A percentile compares a stretch with the other conserved stretches of the same genome.
phyloP scores from a whole-genome alignment of 1,284 basidiomycete species.

The Inonotus hispidus region DNA sequence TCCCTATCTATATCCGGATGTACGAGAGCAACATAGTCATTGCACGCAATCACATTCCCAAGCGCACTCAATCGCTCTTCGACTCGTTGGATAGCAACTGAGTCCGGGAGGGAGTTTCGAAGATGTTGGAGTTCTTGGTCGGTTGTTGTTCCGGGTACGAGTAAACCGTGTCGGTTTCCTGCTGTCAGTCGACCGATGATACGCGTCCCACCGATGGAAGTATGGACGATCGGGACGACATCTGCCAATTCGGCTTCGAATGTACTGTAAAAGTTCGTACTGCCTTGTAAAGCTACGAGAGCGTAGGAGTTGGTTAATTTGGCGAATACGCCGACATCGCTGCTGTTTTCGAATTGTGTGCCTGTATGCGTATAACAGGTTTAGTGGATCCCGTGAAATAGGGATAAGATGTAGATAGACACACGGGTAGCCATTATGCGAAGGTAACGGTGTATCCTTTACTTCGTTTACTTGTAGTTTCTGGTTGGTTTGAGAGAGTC shows the following conservation, averaged over 20 bases:
- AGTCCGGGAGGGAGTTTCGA: conserved; percentile 91
- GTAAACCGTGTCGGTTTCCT: conserved; percentile 92
- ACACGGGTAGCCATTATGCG: conserved; percentile 61
- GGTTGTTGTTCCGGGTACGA: conserved; percentile 93
- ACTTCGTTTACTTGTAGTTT: not conserved
- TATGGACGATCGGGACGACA: conserved; percentile 95
- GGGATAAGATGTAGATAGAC: conserved; percentile 24
- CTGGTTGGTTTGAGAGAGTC: not conserved
- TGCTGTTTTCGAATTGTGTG: conserved; percentile 94
- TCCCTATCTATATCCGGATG: conserved; percentile 98
- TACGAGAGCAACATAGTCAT: conserved; percentile 96
- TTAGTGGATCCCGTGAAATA: not conserved
- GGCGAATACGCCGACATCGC: conserved; percentile 91
- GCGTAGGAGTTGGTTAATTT: conserved; percentile 97
- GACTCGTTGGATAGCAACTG: conserved; percentile 90
- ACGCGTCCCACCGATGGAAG: conserved; percentile 91
- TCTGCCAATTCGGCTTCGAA: conserved; percentile 95
- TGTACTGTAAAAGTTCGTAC: conserved; percentile 96
- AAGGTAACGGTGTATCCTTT: conserved; percentile 10
- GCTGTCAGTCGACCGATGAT: conserved; percentile 93
- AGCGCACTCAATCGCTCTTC: conserved; percentile 96
- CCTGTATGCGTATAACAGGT: conserved; percentile 40
- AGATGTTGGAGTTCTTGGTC: conserved; percentile 99
- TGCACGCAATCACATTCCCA: conserved; percentile 98
- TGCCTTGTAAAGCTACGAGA: conserved; percentile 88